phyloP scores from a whole-genome alignment of 129 eudicot species.

The Flaveria linearis region DNA sequence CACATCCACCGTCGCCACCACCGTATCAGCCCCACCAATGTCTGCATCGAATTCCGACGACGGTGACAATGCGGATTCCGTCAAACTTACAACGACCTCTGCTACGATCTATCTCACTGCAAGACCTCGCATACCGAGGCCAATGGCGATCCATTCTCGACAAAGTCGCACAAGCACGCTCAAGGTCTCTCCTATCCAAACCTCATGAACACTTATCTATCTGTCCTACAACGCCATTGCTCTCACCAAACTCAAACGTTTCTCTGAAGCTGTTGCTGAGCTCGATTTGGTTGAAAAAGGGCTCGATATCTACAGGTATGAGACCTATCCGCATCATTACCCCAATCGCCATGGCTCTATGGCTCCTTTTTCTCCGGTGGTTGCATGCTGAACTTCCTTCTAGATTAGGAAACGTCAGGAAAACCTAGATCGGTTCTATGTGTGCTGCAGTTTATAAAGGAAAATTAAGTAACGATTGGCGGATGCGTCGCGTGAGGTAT shows the following conservation, averaged over 20 bases:
- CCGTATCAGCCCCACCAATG: slow-evolving; percentile 10
- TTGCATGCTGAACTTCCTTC: slow-evolving; percentile 72
- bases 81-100: slow-evolving; percentile 44
- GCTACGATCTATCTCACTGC: slow-evolving; percentile 63
- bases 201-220: slow-evolving; percentile 88
- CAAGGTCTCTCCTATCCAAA: slow-evolving; percentile 53
- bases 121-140: slow-evolving; percentile 84
- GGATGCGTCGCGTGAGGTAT: slow-evolving; percentile 29
- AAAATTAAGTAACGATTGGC: slow-evolving; percentile 18
- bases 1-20: no score
- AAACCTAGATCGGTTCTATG: slow-evolving; percentile 68
- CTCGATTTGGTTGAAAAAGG: slow-evolving; percentile 56
- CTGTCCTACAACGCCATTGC: slow-evolving; percentile 79
- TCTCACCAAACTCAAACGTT: slow-evolving; percentile 81
- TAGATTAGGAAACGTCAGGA: slow-evolving; percentile 48
- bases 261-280: slow-evolving; percentile 61
- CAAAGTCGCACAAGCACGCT: slow-evolving; percentile 63
- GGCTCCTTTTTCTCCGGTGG: slow-evolving; percentile 88
- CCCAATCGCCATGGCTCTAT: slow-evolving; percentile 66
- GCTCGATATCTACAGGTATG: slow-evolving; percentile 50
- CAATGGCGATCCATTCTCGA: slow-evolving; percentile 79
- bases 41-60: slow-evolving; percentile 21
- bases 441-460: slow-evolving; percentile 47
- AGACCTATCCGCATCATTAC: slow-evolving; percentile 59
- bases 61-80: slow-evolving; percentile 13